phyloP scores from a whole-genome alignment of 495 filamentous ascomycete species.

The Hyaloscypha hepaticicola region DNA sequence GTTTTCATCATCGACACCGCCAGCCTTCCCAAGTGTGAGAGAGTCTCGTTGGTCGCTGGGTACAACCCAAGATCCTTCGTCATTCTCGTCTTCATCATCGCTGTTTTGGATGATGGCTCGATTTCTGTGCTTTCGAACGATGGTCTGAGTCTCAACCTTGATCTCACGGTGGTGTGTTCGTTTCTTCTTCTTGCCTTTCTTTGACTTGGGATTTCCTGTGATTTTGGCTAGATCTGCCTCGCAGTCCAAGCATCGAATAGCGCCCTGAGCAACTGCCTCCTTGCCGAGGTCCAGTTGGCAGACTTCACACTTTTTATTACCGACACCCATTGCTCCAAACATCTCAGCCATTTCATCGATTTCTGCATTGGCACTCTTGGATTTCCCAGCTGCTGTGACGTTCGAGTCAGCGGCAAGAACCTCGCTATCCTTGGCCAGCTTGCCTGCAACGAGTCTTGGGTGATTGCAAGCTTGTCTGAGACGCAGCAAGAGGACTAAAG shows the following conservation, averaged over 20 bases:
- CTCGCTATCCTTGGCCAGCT: conserved; percentile 83
- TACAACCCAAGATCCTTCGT: conserved; percentile 77
- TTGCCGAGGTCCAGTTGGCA: conserved; percentile 70
- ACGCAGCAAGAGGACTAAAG: conserved; percentile 83
- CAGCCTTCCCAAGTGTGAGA: conserved; percentile 68
- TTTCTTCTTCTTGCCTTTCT: conserved; percentile 30
- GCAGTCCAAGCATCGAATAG: conserved; percentile 70
- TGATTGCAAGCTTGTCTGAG: conserved; percentile 94
- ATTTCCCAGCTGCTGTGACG: conserved; percentile 41
- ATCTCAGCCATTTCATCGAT: conserved; percentile 83
- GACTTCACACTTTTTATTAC: conserved; percentile 82
- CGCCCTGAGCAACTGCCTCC: conserved; percentile 55
- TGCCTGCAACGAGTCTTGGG: conserved; percentile 78
- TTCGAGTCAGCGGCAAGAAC: conserved; percentile 65
- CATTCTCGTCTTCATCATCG: conserved; percentile 50
- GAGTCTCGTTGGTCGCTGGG: conserved; percentile 57
- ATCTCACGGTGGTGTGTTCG: conserved; percentile 36
- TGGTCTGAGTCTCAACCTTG: conserved; percentile 30
- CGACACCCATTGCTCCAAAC: conserved; percentile 78
- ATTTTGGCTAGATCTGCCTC: conserved; percentile 57
- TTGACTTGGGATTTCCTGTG: conserved; percentile 32
- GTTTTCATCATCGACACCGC: conserved; percentile 81
- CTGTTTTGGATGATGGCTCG: conserved; percentile 41
- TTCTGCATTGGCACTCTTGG: conserved; percentile 48
- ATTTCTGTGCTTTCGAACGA: conserved; percentile 34